Base-by-base conservation (phyloP, 1,284 basidiomycete species). In the Austroboletus olivaceoglutinosus region DNA sequence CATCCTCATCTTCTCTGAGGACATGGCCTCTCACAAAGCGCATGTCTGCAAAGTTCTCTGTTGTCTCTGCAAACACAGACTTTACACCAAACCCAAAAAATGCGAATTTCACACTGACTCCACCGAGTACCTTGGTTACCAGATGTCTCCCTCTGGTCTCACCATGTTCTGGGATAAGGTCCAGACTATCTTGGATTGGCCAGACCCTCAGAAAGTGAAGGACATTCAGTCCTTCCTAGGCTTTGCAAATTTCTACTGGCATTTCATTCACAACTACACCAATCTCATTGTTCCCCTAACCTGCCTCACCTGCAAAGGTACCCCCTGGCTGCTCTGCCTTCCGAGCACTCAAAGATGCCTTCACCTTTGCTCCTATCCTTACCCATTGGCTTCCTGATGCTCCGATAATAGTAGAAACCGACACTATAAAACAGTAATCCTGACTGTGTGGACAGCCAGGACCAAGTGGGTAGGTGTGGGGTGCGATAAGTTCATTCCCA, bases 31-130 rank as follows among this genome's bases (percentile, higher is more conserved):
- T 10, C 64, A 70, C 44, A 43, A 53, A 2, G 5, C 48, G 8
- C 61, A 70, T 41, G 65, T 73, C 15, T 2, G 38, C 3, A 30
- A 58, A 29, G 70, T 74, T 11, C 56, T 74, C 8, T 15, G 50
- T 9, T 21, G 57, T 30, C 61, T 75, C 9, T 39, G 53, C 0
- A 37, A 55, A 7, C 15, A 61, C 10, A 16, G 42, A 0, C 60
- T 72, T 0, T 57, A 48, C 12, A 6, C 43, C 15, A 70, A 72
- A 29, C 31, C 52, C 0, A 52, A 59, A 34, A 72, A 73, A 47
- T 72, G 69, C 25, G 38, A 62, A 16, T 73, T 66, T 43, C 43
- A 60, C 21, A 16, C 41, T 0, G 11, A 46, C 1, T 13, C 47
- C 2, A 50, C 60, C 1, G 60, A 69, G 3, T 76, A 70, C 58